Percentiles rank a stretch among this genome's conserved stretches.
phyloP scores from a whole-genome alignment of 371 early-diverging fungal genomes.

The Syncephalastrum sp. region DNA sequence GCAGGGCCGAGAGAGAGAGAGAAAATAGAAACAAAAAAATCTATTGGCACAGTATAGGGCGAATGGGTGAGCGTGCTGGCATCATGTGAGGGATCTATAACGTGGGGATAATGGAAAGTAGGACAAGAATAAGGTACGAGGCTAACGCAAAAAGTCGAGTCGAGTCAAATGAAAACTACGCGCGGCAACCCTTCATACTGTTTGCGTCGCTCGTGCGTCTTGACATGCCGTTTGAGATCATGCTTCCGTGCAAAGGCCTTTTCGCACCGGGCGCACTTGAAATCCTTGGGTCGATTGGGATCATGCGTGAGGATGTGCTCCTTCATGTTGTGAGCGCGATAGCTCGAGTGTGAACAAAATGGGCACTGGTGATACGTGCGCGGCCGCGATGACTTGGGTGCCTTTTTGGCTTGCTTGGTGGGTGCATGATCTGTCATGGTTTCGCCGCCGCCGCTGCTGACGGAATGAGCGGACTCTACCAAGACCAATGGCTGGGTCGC shows the following conservation, averaged over 20 bases:
- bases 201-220: conserved; percentile 17
- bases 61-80: too few relatives aligned
- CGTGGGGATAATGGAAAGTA: too few relatives aligned
- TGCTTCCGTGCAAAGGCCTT: conserved; percentile 68
- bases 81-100: too few relatives aligned
- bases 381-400: background rate
- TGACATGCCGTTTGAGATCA: conserved; percentile 66
- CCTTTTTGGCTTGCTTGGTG: background rate
- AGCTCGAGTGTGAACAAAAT: conserved; percentile 33
- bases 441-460: too few relatives aligned
- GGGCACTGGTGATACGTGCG: conserved; percentile 26
- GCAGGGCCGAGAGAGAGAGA: too few relatives aligned
- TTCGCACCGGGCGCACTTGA: conserved; percentile 43
- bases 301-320: conserved; percentile 43
- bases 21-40: too few relatives aligned
- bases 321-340: conserved; percentile 45
- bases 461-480: too few relatives aligned
- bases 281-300: conserved; percentile 37
- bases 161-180: too few relatives aligned
- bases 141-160: too few relatives aligned
- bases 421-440: background rate
- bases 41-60: too few relatives aligned
- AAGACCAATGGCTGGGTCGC: too few relatives aligned
- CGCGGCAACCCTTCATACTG: background rate
- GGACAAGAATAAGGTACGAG: too few relatives aligned